Base-by-base conservation (phyloP, 352 stramenopile genomes). In the Globisporangium mamillatum region DNA sequence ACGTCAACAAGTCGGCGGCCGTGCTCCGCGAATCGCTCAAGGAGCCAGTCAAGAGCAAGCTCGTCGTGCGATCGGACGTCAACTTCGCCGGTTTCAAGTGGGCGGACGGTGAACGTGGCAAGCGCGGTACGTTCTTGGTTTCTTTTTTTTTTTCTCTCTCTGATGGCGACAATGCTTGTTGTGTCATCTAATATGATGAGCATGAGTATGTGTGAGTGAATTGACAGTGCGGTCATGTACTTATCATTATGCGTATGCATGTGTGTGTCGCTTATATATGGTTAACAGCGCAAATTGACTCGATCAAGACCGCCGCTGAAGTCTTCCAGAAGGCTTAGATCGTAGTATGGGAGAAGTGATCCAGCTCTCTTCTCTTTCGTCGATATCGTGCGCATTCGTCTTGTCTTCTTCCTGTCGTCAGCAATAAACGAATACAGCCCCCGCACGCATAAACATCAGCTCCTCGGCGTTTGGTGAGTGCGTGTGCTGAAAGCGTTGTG, bases 71-170 rank as follows among this genome's bases (percentile, higher is more conserved):
- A 61, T 89, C 81, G 62, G 81, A 91, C 63, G 82, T 95, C 71
- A 76, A 92, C 73, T 94, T 94, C 67, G 88, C 86, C 50, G 82
- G 80, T 72, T 95, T 93, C 79, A 94, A 93, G 81, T 95, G 86
- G 86, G 69, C 82, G 60, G 83, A 92, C 60, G 88, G 84, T 70
- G 86, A 95, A 74, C 88, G 88, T 69, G 84, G 86, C 74, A 77
- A 79, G 64, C 85, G 88, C 71, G 77, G 84, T 92, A 60, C 64
- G 83, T 84, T 29, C 0, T 32, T 6, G 3, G 18, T n/a, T n/a
- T n/a, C n/a, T n/a, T n/a, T n/a, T n/a, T n/a, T n/a, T n/a, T n/a
- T n/a, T n/a, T 27, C 20, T 12, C 9, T 29, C 4, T 20, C 29
- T 56, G 22, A 3, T 4, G 27, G 50, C 8, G 50, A 3, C n/a